Percentiles rank a stretch among this genome's conserved stretches.
These are phyloP conservation scores for Hericium rajendrae DNA, from an alignment of 768 basidiomycete species.

Conservation along the genomic window DNA sequence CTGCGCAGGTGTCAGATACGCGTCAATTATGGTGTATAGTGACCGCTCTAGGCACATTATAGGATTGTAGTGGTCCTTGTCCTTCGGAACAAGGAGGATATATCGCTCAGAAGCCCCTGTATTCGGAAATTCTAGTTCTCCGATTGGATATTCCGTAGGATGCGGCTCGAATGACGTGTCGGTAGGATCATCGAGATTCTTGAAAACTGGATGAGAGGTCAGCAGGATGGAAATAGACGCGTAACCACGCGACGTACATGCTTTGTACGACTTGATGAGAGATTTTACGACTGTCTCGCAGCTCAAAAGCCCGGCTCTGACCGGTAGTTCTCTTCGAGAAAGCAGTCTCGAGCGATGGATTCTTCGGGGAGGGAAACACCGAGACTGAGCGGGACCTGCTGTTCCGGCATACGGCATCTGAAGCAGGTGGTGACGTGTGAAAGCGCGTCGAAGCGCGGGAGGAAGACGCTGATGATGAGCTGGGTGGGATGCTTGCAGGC, in stretches of 20 bases:
- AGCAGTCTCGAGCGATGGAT: slow-evolving; percentile 34
- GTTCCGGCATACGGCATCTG: slow-evolving; percentile 8
- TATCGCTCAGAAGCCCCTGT: slow-evolving; percentile 58
- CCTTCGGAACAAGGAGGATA: slow-evolving; percentile 69
- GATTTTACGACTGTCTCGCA: slow-evolving; percentile 54
- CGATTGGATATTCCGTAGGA: slow-evolving; percentile 48
- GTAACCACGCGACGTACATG: slow-evolving; percentile 37
- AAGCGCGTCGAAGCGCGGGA: slow-evolving; percentile 16
- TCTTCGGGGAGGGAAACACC: slow-evolving; percentile 30
- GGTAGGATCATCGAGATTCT: slow-evolving; percentile 49
- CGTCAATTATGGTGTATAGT: slow-evolving; percentile 64
- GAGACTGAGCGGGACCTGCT: slow-evolving; percentile 67
- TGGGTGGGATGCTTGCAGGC: slow-evolving; percentile 6
- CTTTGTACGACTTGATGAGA: slow-evolving; percentile 59
- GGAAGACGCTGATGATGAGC: slow-evolving; percentile 13
- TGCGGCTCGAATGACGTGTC: slow-evolving; percentile 59
- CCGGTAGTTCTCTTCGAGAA: slow-evolving; percentile 44
- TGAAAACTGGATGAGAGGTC: slow-evolving; percentile 43
- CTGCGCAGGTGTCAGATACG: slow-evolving; percentile 58
- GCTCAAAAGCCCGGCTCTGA: slow-evolving; percentile 47
- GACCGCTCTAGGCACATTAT: slow-evolving; percentile 70
- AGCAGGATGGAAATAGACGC: background rate
- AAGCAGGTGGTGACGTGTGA: slow-evolving; percentile 16
- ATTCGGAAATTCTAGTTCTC: slow-evolving; percentile 75
- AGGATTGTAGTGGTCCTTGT: slow-evolving; percentile 82